Percentiles rank a stretch among this genome's conserved stretches.
These are phyloP conservation scores for Allomyces arbusculus DNA, from an alignment of 192 early-diverging fungal genomes.

Conservation along the genomic window DNA sequence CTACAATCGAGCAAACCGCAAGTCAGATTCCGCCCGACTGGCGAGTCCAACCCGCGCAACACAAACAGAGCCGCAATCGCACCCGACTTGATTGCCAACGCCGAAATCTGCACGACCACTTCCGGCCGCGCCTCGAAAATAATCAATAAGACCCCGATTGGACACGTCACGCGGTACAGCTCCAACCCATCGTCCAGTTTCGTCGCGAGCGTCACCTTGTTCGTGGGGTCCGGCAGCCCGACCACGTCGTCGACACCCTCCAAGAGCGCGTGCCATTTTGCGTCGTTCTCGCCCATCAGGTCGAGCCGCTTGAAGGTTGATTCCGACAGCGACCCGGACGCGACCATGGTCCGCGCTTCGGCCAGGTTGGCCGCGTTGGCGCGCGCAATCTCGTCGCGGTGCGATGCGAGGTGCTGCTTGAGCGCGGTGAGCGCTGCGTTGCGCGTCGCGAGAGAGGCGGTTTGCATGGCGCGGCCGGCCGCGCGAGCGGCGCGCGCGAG, in stretches of 20 bases:
- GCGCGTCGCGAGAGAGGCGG: neutral
- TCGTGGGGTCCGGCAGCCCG: slow-evolving; percentile 62
- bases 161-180: slow-evolving; percentile 73
- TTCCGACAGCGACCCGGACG: slow-evolving; percentile 44
- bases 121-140: slow-evolving; percentile 98
- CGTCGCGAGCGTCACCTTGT: slow-evolving; percentile 51
- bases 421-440: neutral
- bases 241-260: slow-evolving; percentile 80
- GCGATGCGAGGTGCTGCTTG: neutral
- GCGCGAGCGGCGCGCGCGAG: neutral
- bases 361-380: slow-evolving; percentile 8
- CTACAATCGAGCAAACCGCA: slow-evolving; percentile 1
- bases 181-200: slow-evolving; percentile 66
- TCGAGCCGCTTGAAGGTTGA: slow-evolving; percentile 79
- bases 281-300: slow-evolving; percentile 41
- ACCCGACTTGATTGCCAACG: slow-evolving; percentile 83
- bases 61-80: neutral
- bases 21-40: neutral
- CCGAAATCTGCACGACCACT: slow-evolving; percentile 92
- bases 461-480: neutral
- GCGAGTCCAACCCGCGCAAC: neutral
- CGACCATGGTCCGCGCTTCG: slow-evolving; percentile 44
- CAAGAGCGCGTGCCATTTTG: slow-evolving; percentile 71
- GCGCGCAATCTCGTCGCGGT: neutral
- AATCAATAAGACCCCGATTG: slow-evolving; percentile 86